phyloP scores from a whole-genome alignment of 768 basidiomycete species.

The Tricholoma bakamatsutake region DNA sequence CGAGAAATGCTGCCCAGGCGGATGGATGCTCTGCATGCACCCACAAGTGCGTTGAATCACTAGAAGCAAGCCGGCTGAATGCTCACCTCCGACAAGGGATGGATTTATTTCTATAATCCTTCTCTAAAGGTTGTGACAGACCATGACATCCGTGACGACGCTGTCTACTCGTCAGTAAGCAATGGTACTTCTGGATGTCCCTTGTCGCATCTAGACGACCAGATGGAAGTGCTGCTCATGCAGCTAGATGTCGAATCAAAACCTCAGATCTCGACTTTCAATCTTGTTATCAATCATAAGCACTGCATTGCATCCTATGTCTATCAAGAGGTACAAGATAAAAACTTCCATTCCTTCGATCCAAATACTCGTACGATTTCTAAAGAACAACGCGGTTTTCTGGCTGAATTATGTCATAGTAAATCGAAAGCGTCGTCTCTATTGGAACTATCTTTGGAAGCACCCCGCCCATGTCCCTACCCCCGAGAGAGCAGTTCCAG shows the following conservation, averaged over 20 bases:
- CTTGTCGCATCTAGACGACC: conserved; percentile 26
- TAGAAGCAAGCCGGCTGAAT: neutral
- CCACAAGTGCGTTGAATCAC: conserved; percentile 22
- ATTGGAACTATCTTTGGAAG: conserved; percentile 47
- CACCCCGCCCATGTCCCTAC: conserved; percentile 41
- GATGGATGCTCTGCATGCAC: conserved; percentile 39
- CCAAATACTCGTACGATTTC: conserved; percentile 19
- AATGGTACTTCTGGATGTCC: conserved; percentile 23
- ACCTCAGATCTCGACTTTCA: conserved; percentile 20
- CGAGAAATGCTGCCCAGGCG: conserved; percentile 13
- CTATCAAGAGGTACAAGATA: conserved; percentile 24
- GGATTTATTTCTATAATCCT: conserved; percentile 44
- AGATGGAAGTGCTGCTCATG: conserved; percentile 32
- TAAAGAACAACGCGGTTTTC: neutral
- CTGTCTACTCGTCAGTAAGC: conserved; percentile 24
- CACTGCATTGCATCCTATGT: conserved; percentile 42
- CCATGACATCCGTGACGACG: conserved; percentile 41
- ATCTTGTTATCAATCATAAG: conserved; percentile 40
- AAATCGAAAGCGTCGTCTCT: conserved; percentile 39
- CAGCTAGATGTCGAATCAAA: conserved; percentile 28
- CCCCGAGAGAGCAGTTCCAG: conserved; percentile 35
- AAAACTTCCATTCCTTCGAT: conserved; percentile 20
- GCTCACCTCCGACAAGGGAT: conserved; percentile 27
- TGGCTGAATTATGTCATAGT: conserved; percentile 21
- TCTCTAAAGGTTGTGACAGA: conserved; percentile 37